Evolutionary conservation across 2,329 filamentous ascomycete species (phyloP), one percentile per base, ranked within the genome.

Genomic region (Seiridium cupressi): DNA sequence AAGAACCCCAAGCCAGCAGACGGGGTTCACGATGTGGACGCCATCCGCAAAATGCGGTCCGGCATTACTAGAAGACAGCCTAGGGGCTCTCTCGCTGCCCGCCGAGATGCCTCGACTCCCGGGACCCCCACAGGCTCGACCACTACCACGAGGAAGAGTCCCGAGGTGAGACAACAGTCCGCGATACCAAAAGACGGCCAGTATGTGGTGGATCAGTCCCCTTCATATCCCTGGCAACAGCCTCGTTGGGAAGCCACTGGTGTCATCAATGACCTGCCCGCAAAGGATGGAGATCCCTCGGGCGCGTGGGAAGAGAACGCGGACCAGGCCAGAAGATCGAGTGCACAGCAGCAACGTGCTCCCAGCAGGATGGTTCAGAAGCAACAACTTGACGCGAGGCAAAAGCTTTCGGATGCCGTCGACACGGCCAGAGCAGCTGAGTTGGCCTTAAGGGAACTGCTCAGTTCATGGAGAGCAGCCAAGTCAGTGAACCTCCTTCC

Each of bases 1-100:
- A 96, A 93, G 78, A 97, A 97, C 73, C 92, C 94, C 1, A 95
- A 93, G 75, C 84, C 89, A 1, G 79, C 90, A 5, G 94, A 98
- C 76, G 93, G 93, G 55, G 78, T 97, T 51, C 94, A 98, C 76
- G 84, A 96, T 77, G 91, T 97, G 61, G 91, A 94, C 6, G 91
- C 92, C 74, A 98, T 98, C 69, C 85, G 86, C 66, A 91, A 90
- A 74, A 79, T 96, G 69, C 87, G 94, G 57, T 91, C 92, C 49
- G 85, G 87, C 62, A 96, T 98, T 74, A 98, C 94, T 34, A 84
- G 94, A 64, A 84, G 94, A 61, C 92, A 97, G 72, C 88, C 92
- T 2, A 85, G 91, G 68, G 86, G 84, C 60, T 87, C 88, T 1
- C 76, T 84, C 11, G 77, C 81, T 26, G 77, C 81, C 31, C 84